Percentiles rank a stretch among this genome's conserved stretches.
Evolutionary conservation across 164 flowering plant species (phyloP).

Genomic region (Protea cynaroides): DNA sequence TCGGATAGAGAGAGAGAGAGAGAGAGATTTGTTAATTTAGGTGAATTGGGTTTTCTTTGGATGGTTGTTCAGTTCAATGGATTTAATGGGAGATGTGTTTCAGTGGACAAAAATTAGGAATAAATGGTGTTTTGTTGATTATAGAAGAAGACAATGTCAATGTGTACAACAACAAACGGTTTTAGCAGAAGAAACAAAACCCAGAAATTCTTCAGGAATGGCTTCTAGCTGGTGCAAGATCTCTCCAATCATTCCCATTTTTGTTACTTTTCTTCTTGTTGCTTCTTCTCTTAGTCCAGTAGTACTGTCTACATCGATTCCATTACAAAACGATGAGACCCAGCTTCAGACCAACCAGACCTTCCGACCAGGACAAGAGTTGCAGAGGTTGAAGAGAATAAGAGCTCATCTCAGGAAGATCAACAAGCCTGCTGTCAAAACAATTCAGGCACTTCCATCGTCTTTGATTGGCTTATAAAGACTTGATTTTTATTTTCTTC

Average conservation of each 20-base stretch:
- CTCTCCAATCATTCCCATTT: slow-evolving; percentile 48
- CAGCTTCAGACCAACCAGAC: slow-evolving; percentile 34
- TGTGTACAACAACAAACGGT: slow-evolving; percentile 32
- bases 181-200: slow-evolving; percentile 24
- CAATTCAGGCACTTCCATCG: slow-evolving; percentile 59
- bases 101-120: slow-evolving; percentile 28
- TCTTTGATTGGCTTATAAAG: neutral
- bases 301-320: slow-evolving; percentile 10
- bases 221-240: slow-evolving; percentile 38
- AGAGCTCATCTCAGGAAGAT: slow-evolving; percentile 59
- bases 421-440: slow-evolving; percentile 82
- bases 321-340: neutral
- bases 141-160: slow-evolving; percentile 60
- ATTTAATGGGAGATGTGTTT: slow-evolving; percentile 35
- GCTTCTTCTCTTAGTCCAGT: slow-evolving; percentile 36
- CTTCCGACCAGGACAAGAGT: slow-evolving; percentile 48
- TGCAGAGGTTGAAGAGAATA: slow-evolving; percentile 51
- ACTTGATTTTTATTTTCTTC: neutral
- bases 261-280: slow-evolving; percentile 54
- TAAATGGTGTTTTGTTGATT: slow-evolving; percentile 20
- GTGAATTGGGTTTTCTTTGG: slow-evolving; percentile 20
- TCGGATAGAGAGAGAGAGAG: slow-evolving; percentile 13
- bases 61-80: slow-evolving; percentile 25
- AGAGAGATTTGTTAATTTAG: slow-evolving; percentile 5
- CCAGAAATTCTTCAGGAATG: slow-evolving; percentile 31